Evolutionary conservation across 148 eudicot species (phyloP).

Genomic region (Silene latifolia): DNA sequence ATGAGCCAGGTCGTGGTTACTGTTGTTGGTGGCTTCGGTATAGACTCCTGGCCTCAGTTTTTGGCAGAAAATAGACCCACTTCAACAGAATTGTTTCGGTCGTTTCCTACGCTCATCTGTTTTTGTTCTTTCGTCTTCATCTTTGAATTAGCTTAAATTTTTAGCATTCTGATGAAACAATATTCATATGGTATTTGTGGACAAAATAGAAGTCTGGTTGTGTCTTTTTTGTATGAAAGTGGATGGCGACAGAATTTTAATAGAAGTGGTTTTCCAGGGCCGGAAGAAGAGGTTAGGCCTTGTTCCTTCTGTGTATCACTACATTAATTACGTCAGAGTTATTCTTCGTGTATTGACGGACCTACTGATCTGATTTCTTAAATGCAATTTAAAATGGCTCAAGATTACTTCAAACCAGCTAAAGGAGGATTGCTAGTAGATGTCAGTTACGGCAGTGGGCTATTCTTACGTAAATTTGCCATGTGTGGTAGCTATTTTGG

Average conservation of each 20-base stretch:
- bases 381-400: constrained; percentile 90
- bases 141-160: neutral
- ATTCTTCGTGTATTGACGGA: neutral
- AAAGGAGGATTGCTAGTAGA: constrained; percentile 90
- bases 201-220: constrained; percentile 75
- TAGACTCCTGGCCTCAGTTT: too few relatives aligned
- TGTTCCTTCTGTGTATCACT: neutral
- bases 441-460: constrained; percentile 95
- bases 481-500: constrained; percentile 67
- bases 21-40: too few relatives aligned
- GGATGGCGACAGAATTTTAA: constrained; percentile 98
- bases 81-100: constrained; percentile 86
- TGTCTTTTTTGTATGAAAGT: constrained; percentile 90
- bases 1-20: too few relatives aligned
- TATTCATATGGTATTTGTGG: neutral
- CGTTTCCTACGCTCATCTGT: constrained; percentile 4
- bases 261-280: constrained; percentile 89
- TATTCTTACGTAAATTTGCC: constrained; percentile 87
- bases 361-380: constrained; percentile 7
- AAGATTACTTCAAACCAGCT: constrained; percentile 81
- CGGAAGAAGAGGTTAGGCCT: constrained; percentile 82
- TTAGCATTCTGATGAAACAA: neutral
- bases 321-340: neutral
- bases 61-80: constrained; percentile 59
- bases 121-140: neutral